Percentiles rank a stretch among this genome's conserved stretches.
Evolutionary conservation across 768 basidiomycete genomes (phyloP).

Genomic region (Candolleomyces aberdarensis): DNA sequence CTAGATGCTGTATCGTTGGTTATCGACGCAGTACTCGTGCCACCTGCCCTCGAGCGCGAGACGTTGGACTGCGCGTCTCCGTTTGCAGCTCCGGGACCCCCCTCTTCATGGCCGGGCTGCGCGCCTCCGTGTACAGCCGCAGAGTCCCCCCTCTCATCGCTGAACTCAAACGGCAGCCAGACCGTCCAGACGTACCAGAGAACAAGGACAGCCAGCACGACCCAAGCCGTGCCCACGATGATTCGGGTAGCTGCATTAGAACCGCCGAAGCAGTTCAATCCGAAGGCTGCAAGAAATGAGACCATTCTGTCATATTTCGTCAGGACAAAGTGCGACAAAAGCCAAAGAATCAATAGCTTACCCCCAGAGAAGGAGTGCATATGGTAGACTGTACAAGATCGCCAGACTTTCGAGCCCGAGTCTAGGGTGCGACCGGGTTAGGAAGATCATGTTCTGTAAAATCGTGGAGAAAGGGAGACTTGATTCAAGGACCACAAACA

Average conservation of each 20-base stretch:
- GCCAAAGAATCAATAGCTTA: constrained; percentile 2
- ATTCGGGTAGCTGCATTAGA: constrained; percentile 14
- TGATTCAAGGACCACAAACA: constrained; percentile 12
- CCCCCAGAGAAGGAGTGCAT: constrained; percentile 27
- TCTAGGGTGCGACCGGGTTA: constrained; percentile 1
- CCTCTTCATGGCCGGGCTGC: no score
- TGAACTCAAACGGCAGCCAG: no score
- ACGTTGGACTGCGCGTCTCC: no score
- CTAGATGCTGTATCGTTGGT: no score
- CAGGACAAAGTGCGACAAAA: neutral
- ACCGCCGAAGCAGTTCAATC: constrained; percentile 22
- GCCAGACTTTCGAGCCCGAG: constrained; percentile 20
- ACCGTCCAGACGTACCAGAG: constrained; percentile 20
- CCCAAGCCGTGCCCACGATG: constrained; percentile 12
- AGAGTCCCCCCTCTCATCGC: no score
- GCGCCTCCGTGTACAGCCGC: no score
- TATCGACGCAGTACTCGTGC: no score
- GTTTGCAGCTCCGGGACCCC: no score
- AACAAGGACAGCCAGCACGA: constrained; percentile 13
- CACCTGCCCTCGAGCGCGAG: no score
- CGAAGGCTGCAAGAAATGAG: constrained; percentile 23
- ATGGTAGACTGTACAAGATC: constrained; percentile 25
- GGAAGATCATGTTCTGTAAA: constrained; percentile 4
- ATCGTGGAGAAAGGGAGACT: constrained; percentile 16
- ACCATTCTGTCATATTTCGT: constrained; percentile 15